Percentiles rank a stretch among this genome's conserved stretches.
Conservation (phyloP, 1,284 basidiomycete genomes). For the Fomitopsis schrenkii region DNA sequence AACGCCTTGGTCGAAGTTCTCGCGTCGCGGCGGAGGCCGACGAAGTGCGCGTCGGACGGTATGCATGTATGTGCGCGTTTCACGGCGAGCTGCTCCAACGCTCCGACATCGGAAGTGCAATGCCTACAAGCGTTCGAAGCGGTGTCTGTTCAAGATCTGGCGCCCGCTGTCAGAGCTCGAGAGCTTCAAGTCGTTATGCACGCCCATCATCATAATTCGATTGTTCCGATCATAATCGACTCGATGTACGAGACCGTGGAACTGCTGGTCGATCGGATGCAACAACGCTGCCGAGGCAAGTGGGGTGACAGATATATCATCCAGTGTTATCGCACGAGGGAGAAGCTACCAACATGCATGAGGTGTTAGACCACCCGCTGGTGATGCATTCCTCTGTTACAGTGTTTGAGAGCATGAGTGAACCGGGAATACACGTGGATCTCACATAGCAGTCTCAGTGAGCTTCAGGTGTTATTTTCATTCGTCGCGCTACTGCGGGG, state of each 20-base stretch:
- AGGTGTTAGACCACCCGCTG: not conserved
- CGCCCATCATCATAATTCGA: not conserved
- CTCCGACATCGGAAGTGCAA: not conserved
- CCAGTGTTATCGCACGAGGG: not conserved
- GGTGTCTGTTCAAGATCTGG: not conserved
- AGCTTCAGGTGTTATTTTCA: no score
- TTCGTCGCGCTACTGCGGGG: not conserved
- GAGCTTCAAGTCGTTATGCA: not conserved
- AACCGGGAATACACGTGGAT: not conserved
- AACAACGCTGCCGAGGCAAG: not conserved
- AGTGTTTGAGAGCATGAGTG: not conserved
- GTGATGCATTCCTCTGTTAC: not conserved
- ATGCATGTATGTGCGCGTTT: not conserved
- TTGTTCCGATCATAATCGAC: constrained; percentile 1
- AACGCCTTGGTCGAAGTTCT: not conserved
- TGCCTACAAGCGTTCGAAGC: not conserved
- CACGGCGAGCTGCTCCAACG: not conserved
- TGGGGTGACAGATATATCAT: not conserved
- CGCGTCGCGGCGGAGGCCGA: not conserved
- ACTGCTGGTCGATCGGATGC: not conserved
- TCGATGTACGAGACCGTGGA: not conserved
- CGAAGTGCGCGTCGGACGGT: not conserved
- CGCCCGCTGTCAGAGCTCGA: not conserved
- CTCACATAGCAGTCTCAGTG: not conserved
- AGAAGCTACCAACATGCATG: not conserved